phyloP scores from a whole-genome alignment of 2,329 filamentous ascomycete species.

The Microdochium trichocladiopsis region DNA sequence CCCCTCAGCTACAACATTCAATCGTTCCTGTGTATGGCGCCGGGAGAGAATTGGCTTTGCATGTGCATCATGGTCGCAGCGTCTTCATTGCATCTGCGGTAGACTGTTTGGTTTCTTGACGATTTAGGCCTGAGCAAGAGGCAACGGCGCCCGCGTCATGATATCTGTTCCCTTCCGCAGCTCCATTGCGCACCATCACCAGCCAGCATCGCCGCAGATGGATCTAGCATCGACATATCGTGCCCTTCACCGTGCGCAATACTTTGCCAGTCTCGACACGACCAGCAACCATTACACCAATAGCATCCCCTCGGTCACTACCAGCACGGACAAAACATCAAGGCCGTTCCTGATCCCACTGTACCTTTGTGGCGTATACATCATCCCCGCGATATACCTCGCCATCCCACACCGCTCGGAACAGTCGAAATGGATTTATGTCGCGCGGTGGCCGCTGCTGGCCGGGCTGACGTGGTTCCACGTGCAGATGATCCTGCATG shows the following conservation, averaged over 20 bases:
- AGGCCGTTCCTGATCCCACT: constrained; percentile 47
- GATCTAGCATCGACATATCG: constrained; percentile 18
- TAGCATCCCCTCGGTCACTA: no score
- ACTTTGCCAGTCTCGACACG: constrained; percentile 21
- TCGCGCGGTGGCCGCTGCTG: constrained; percentile 41
- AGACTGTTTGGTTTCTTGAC: no score
- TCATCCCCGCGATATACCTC: constrained; percentile 48
- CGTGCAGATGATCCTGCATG: constrained; percentile 27
- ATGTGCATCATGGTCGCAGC: no score
- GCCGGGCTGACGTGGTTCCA: constrained; percentile 35
- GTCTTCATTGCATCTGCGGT: no score
- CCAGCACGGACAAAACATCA: constrained; percentile 6
- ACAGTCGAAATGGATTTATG: constrained; percentile 41
- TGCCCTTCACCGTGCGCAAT: constrained; percentile 16
- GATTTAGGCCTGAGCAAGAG: no score
- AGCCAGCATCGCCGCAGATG: constrained; percentile 2
- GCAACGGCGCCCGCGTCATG: no score
- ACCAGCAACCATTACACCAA: constrained; percentile 15
- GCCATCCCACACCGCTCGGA: constrained; percentile 40
- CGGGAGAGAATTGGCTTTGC: no score
- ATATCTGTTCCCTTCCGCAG: no score
- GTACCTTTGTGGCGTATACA: constrained; percentile 35
- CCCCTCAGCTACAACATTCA: no score
- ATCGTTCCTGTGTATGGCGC: no score
- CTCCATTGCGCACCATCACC: not conserved